phyloP scores from a whole-genome alignment of 2,329 filamentous ascomycete species.

The Calonectria multiphialidica region DNA sequence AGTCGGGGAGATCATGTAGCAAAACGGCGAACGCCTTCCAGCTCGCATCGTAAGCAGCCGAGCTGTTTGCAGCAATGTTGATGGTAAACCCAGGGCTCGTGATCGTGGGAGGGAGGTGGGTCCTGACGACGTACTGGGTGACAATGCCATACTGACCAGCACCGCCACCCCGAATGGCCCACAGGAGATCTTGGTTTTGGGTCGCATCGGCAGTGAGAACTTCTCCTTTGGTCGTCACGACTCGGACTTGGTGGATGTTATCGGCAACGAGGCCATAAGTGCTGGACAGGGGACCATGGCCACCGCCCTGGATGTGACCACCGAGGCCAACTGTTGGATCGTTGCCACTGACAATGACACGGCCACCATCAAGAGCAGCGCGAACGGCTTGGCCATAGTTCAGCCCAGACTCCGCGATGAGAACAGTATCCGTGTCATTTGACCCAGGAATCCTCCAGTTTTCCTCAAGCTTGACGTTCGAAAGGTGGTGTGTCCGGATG shows the following conservation, averaged over 20 bases:
- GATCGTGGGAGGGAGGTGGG: neutral
- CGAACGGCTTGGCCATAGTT: neutral
- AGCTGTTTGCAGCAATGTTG: neutral
- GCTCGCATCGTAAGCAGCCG: neutral
- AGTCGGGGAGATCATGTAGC: neutral
- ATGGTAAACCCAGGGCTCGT: neutral
- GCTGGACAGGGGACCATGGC: neutral
- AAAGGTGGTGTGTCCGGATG: neutral
- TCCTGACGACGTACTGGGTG: neutral
- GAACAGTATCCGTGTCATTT: neutral
- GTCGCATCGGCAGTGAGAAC: neutral
- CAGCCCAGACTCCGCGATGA: neutral
- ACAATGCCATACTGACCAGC: neutral
- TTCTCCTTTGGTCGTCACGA: neutral
- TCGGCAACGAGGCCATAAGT: neutral
- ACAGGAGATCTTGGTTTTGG: neutral
- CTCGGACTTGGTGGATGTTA: neutral
- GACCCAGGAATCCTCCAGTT: constrained; percentile 1
- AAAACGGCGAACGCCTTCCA: neutral
- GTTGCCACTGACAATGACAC: neutral
- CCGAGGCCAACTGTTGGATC: neutral
- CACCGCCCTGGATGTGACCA: neutral
- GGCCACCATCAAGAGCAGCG: neutral
- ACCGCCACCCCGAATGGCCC: neutral
- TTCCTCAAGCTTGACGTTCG: neutral